A percentile compares a stretch with the other conserved stretches of the same genome.
phyloP scores from a whole-genome alignment of 768 basidiomycete species.

The Leucosporidium yakuticum region DNA sequence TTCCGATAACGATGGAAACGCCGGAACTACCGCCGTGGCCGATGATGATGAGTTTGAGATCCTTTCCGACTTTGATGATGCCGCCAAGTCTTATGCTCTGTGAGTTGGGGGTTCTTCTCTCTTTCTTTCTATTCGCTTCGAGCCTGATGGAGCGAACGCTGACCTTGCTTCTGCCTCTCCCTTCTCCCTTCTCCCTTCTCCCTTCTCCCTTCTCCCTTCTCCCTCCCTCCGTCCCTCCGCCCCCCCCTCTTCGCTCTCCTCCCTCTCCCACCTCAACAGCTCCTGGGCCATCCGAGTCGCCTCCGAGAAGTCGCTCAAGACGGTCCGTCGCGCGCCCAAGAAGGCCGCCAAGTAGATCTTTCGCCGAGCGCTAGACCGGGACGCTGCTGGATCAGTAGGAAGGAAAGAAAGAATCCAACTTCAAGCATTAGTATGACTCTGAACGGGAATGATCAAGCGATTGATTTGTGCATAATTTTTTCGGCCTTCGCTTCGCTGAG shows the following conservation, averaged over 20 bases:
- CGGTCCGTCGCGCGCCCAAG: background rate
- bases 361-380: background rate
- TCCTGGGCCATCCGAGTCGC: constrained; percentile 35
- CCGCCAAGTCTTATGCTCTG: constrained; percentile 39
- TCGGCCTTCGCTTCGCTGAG: no score
- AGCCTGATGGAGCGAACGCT: background rate
- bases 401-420: no score
- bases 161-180: background rate
- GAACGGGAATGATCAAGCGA: background rate
- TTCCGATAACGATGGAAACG: constrained; percentile 18
- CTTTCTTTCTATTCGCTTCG: no score
- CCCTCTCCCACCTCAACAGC: background rate
- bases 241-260: no score
- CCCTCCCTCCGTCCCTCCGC: background rate
- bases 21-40: constrained; percentile 30
- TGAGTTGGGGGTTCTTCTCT: background rate
- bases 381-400: no score
- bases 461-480: background rate
- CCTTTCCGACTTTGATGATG: constrained; percentile 32
- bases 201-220: background rate
- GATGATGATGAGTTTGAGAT: constrained; percentile 36
- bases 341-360: background rate
- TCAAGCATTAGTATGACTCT: no score
- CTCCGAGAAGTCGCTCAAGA: constrained; percentile 19
- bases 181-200: background rate